Conservation (phyloP, 306 rosid genomes). For the Vachellia pachyceras region DNA sequence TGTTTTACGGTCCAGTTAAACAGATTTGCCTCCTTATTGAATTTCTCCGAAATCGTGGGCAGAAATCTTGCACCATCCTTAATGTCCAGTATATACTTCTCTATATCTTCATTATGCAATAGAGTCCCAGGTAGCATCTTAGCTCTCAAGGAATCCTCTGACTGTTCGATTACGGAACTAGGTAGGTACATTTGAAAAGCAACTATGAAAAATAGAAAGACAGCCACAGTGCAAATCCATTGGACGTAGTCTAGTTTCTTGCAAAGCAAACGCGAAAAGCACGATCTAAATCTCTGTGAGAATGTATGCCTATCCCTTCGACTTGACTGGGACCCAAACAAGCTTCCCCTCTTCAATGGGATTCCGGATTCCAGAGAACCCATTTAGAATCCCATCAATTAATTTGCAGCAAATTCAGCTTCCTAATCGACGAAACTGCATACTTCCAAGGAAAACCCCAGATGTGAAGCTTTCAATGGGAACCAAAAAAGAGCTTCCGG, state of each 20-base stretch:
- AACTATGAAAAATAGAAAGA: constrained; percentile 78
- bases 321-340: constrained; percentile 53
- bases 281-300: constrained; percentile 85
- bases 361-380: constrained; percentile 81
- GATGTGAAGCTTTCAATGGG: constrained; percentile 25
- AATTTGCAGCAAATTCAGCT: constrained; percentile 27
- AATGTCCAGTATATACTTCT: constrained; percentile 65
- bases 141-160: constrained; percentile 45
- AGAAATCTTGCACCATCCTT: constrained; percentile 72
- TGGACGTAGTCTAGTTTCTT: constrained; percentile 87
- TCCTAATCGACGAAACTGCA: constrained; percentile 39
- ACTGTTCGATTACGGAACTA: constrained; percentile 71
- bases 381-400: constrained; percentile 80
- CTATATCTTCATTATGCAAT: constrained; percentile 51
- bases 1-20: constrained; percentile 51
- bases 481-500: constrained; percentile 2
- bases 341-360: constrained; percentile 74
- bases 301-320: constrained; percentile 67
- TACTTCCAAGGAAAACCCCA: constrained; percentile 36
- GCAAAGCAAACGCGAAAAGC: constrained; percentile 75
- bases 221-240: constrained; percentile 89
- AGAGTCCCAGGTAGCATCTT: constrained; percentile 52
- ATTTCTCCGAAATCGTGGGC: constrained; percentile 75
- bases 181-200: constrained; percentile 89
- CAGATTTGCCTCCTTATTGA: constrained; percentile 49